Evolutionary conservation across 371 early-diverging fungal genomes (phyloP), one percentile per base, ranked within the genome.

Genomic region (Mortierella sp.): DNA sequence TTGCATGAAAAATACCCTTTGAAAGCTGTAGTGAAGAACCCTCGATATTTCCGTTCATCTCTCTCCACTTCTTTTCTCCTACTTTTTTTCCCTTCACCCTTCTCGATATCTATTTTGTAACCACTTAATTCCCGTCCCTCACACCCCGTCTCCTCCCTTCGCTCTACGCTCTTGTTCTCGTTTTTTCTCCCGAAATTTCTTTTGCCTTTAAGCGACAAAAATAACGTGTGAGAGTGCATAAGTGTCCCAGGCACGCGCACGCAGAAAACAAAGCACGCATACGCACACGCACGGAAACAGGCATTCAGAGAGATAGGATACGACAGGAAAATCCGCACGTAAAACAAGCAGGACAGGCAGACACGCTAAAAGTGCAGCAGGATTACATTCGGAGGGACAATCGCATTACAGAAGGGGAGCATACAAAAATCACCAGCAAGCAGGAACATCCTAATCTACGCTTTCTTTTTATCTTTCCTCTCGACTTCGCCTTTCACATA

Each of bases 171-270:
- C 37, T 14, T 34, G 37, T 34, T 7, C 14, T 7, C 37, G 37
- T 34, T 7, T 14, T 34, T 34, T 14, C 37, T 34, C 37, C 37
- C 37, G 4, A 14, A 34, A 19, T 17, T 19, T 44, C 21, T 8
- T 44, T 21, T 3, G 17, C 21, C 19, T n/a, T 21, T 44, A 21
- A 8, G 23, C 6, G 44, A 19, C 44, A 21, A n/a, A 44, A 44
- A 8, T 44, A 21, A 44, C 21, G 44, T 6, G 23, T 7, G 44
- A 44, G 19, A n/a, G 44, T 44, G 44, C 44, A 44, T 44, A n/a
- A 44, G 15, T 44, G 23, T 44, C 44, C 44, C 44, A 44, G 44
- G 44, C 44, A 44, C 44, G 44, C 44, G 44, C 19, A 21, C 9
- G 23, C 19, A 44, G 8, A 44, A 44, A 14, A 21, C 17, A 19